These are phyloP conservation scores for Cymbopogon citratus DNA, from an alignment of 176 grass and related monocot genomes.

Conservation along the genomic window DNA sequence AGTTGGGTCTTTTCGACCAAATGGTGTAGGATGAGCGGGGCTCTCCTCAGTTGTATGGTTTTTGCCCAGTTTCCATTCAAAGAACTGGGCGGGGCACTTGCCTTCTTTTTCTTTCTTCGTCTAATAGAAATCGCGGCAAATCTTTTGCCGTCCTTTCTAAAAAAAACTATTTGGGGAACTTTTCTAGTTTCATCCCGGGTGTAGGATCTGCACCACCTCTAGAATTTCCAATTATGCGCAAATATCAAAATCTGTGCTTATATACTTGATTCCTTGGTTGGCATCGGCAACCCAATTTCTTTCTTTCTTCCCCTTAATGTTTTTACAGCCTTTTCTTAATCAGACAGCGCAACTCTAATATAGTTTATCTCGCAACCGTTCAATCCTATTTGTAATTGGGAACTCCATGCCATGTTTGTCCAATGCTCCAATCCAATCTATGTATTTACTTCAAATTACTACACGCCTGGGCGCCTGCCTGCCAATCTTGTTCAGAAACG, in stretches of 20 bases:
- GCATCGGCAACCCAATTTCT: neutral
- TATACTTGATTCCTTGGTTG: neutral
- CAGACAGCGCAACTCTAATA: neutral
- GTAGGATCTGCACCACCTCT: neutral
- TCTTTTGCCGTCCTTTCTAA: too few species aligned
- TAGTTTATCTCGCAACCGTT: neutral
- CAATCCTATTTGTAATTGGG: neutral
- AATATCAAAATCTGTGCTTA: neutral
- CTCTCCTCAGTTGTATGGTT: too few species aligned
- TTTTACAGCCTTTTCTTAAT: neutral
- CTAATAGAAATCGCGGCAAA: too few species aligned
- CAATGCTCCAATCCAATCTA: neutral
- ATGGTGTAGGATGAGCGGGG: too few species aligned
- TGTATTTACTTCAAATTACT: too few species aligned
- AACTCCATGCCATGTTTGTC: neutral
- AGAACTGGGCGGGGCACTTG: too few species aligned
- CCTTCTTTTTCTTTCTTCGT: too few species aligned
- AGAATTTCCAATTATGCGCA: neutral
- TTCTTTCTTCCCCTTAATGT: neutral
- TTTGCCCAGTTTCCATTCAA: too few species aligned
- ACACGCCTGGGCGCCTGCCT: too few species aligned
- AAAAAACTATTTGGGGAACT: too few species aligned
- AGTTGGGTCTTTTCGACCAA: too few species aligned
- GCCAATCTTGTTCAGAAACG: too few species aligned
- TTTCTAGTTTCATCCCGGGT: neutral